Evolutionary conservation across 257 asterid species (phyloP).

Genomic region (Primulina eburnea): DNA sequence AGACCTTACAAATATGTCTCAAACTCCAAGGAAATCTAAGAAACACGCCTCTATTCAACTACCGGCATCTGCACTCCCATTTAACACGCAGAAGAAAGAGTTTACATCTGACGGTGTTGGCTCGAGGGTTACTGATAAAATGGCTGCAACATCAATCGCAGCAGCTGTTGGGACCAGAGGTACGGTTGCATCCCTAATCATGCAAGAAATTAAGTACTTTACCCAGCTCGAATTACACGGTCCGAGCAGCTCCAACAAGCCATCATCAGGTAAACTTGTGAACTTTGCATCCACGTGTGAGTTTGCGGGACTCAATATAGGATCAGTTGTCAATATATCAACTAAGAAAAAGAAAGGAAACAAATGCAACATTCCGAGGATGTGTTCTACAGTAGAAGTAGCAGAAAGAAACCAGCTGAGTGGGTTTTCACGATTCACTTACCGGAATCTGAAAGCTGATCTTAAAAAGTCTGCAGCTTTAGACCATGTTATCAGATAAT

Average conservation of each 20-base stretch:
- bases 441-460: conserved; percentile 35
- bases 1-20: not conserved
- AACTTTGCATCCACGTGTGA: conserved; percentile 28
- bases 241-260: not conserved
- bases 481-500: conserved; percentile 40
- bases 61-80: not conserved
- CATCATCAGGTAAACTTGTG: conserved; percentile 20
- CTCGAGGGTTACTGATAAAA: not conserved
- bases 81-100: not conserved
- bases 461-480: conserved; percentile 24
- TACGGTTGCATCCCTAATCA: not conserved
- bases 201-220: not conserved
- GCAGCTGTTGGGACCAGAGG: not conserved
- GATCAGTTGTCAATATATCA: conserved; percentile 26
- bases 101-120: not conserved
- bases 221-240: not conserved
- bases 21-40: not conserved
- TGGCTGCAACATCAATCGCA: not conserved
- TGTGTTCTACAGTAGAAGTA: conserved; percentile 53
- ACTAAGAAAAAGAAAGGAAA: conserved; percentile 43
- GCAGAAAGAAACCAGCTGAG: conserved; percentile 35
- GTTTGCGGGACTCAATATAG: conserved; percentile 29
- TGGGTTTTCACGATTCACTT: conserved; percentile 17
- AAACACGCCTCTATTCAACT: not conserved
- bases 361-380: conserved; percentile 43